Base-by-base conservation (phyloP, 345 rosid genomes). In the Syzygium aqueum region DNA sequence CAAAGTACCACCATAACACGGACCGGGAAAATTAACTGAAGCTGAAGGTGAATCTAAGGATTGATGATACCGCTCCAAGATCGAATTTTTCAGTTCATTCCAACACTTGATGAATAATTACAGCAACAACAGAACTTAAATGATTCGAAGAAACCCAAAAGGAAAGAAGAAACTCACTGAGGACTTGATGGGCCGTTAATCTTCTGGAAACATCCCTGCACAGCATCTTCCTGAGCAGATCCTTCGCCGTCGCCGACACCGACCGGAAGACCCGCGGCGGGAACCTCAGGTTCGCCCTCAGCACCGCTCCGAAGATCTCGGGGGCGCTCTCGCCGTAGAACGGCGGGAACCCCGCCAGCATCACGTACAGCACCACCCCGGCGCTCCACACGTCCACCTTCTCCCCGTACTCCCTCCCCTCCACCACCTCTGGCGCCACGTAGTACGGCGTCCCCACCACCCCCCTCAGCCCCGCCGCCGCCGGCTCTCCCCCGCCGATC, bases 401-500 rank as follows among this genome's bases (percentile, higher is more conserved):
- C 93, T 91, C 93, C 9, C 90, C 91, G 85, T 95, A 95, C 52
- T 91, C 94, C 63, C 88, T 88, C 43, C 94, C 97, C 3, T 78
- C 84, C 88, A 95, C 30, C 78, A 95, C 91, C 91, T 95, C 96
- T 80, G 96, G 95, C 85, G 97, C 96, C 85, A 95, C 93, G 85
- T 94, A 95, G 85, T 93, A 94, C 88, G 97, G 96, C 85, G 95
- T 95, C 33, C 97, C 97, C 19, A 93, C 96, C 53, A 94, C 89
- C 6, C 94, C 96, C 11, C 43, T 85, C 89, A 91, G 30, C 84
- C 92, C n/a, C 63, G 88, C 22, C 85, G 86, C 86, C 85, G 86
- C 86, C 6, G 50, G 22, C 86, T 88, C 91, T 84, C 65, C 91
- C 16, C 77, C 91, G 16, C 67, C 91, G n/a, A 92, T 87, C 92